phyloP scores from a whole-genome alignment of 169 alveolate species.

The Eimeria maxima region DNA sequence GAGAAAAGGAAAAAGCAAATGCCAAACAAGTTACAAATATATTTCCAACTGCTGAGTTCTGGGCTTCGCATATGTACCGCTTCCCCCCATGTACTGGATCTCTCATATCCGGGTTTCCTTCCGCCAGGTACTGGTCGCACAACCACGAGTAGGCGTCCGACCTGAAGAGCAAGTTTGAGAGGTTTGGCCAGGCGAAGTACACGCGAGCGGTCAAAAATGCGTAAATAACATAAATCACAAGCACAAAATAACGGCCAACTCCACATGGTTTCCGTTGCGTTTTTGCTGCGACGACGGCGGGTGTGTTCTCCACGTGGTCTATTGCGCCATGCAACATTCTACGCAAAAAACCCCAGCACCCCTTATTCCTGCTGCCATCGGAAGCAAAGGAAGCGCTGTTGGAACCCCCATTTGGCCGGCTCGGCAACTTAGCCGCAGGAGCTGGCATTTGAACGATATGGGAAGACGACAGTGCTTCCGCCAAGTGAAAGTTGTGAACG shows the following conservation, averaged over 20 bases:
- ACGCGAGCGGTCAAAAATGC: conserved; percentile 83
- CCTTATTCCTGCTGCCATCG: background rate
- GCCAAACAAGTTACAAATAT: conserved; percentile 79
- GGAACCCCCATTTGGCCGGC: conserved; percentile 50
- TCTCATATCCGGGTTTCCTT: conserved; percentile 74
- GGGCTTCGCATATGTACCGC: conserved; percentile 83
- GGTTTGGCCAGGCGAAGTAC: conserved; percentile 84
- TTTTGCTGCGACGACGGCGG: conserved; percentile 77
- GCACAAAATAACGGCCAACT: conserved; percentile 73
- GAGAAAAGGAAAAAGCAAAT: conserved; percentile 79
- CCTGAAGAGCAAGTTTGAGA: conserved; percentile 82
- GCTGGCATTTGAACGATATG: conserved; percentile 66
- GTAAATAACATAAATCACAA: conserved; percentile 73
- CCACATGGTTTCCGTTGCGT: conserved; percentile 81
- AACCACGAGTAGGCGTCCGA: conserved; percentile 71
- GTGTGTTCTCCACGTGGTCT: conserved; percentile 75
- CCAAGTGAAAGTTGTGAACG: background rate
- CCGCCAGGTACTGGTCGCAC: conserved; percentile 61
- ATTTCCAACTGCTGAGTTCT: conserved; percentile 81
- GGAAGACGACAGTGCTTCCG: conserved; percentile 61
- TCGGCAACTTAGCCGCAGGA: conserved; percentile 64
- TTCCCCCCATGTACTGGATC: conserved; percentile 71
- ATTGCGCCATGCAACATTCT: conserved; percentile 26
- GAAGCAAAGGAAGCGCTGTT: background rate
- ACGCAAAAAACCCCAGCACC: background rate